Evolutionary conservation across 2,329 filamentous ascomycete genomes (phyloP), one percentile per base, ranked within the genome.

Genomic region (Byssochlamys sp.): DNA sequence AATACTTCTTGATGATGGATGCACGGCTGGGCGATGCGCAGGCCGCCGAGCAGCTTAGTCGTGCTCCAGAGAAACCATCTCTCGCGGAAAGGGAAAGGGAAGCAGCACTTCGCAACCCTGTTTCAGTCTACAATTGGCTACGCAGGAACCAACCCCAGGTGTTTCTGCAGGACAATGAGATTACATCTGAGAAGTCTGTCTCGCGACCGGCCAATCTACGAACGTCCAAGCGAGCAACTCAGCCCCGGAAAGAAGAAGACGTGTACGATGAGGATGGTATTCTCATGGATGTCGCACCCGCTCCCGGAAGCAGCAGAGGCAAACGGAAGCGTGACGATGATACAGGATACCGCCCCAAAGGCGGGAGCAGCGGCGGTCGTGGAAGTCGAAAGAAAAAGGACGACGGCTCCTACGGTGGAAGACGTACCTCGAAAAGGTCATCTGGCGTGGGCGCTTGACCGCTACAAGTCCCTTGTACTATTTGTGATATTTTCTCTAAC

Each of bases 121-220:
- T 90, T 49, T 95, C 89, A 59, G 91, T 96, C 2, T 95, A 95
- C 76, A 96, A 95, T 72, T 99, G 94, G 94, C 82, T 99, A 11
- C 84, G 90, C 61, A 86, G 90, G 69, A 82, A 96, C 72, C 86
- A 90, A 59, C 89, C 91, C 2, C 86, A 92, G 71, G 86, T 91
- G 53, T 91, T 95, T 76, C 76, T 95, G 24, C 88, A 95, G 70
- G 89, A 91, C 66, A 83, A 85, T 57, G 84, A 87, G 65, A 66
- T 69, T 31, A 65, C 69, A 5, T 71, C 73, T 3, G 75, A 78
- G 58, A 78, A 77, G 65, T 70, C 72, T 31, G 60, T 65, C 24
- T 69, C 71, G 12, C 70, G 73, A 39, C 69, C 74, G 10, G 70
- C 73, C 14, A 75, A 72, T 52, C 65, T 71, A 49, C 72, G 76